phyloP scores from a whole-genome alignment of 768 basidiomycete species.

The Gautieria morchelliformis region DNA sequence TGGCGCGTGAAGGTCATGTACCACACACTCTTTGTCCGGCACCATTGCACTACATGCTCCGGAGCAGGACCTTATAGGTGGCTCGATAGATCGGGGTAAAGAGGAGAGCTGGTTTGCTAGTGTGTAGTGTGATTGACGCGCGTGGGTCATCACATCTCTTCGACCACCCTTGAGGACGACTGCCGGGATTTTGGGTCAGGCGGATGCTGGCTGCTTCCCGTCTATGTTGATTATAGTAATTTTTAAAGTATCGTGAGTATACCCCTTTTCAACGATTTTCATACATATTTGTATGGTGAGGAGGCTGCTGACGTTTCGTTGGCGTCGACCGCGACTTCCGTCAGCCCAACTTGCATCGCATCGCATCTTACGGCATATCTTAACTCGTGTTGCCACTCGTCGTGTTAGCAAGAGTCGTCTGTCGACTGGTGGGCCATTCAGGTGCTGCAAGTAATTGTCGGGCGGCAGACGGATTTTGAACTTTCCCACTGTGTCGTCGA shows the following conservation, averaged over 20 bases:
- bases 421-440: neutral
- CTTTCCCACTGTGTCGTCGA: constrained; percentile 1
- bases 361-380: neutral
- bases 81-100: neutral
- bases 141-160: neutral
- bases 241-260: constrained; percentile 1
- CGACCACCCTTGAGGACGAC: neutral
- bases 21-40: neutral
- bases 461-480: constrained; percentile 3
- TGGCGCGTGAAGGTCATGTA: neutral
- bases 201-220: neutral
- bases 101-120: neutral
- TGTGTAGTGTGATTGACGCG: constrained; percentile 1
- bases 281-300: neutral
- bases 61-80: neutral
- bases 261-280: neutral
- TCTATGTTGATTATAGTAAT: neutral
- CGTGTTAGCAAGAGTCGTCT: neutral
- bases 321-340: neutral
- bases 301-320: neutral
- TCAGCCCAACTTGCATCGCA: neutral
- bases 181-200: neutral
- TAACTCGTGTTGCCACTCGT: neutral
- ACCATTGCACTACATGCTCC: neutral
- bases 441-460: neutral